Percentiles rank a stretch among this genome's conserved stretches.
These are phyloP conservation scores for Diaporthe destruens DNA, from an alignment of 2,329 filamentous ascomycete species.

Conservation along the genomic window DNA sequence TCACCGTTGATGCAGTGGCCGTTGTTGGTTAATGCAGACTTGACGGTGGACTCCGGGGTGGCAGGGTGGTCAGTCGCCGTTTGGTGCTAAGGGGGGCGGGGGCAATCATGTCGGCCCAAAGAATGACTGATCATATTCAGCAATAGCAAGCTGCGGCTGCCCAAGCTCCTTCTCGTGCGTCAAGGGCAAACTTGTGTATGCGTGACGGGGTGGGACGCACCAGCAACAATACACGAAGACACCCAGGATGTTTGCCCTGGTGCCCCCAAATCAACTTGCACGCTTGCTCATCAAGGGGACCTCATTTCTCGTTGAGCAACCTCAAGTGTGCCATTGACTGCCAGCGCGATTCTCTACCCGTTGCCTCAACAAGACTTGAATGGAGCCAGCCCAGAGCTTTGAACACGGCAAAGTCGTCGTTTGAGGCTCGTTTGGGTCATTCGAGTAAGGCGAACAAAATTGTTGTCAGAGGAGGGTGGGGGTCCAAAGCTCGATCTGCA, in stretches of 20 bases:
- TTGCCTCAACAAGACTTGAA: slow-evolving; percentile 21
- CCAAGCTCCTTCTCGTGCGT: slow-evolving; percentile 17
- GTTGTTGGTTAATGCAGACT: background rate
- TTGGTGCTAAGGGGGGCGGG: slow-evolving; percentile 9
- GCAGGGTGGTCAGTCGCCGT: slow-evolving; percentile 12
- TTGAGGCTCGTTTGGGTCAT: slow-evolving; percentile 2
- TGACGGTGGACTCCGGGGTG: slow-evolving; percentile 14
- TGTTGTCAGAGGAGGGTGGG: slow-evolving; percentile 1
- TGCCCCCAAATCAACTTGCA: slow-evolving; percentile 3
- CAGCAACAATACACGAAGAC: slow-evolving; percentile 25
- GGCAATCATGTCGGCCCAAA: slow-evolving; percentile 2
- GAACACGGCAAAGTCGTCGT: background rate
- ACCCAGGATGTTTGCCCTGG: slow-evolving; percentile 38
- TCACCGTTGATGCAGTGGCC: background rate
- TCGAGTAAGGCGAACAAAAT: background rate
- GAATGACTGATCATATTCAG: slow-evolving; percentile 13
- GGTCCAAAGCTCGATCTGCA: slow-evolving; percentile 19
- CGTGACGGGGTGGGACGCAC: slow-evolving; percentile 26
- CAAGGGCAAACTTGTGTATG: slow-evolving; percentile 40
- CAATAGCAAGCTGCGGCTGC: slow-evolving; percentile 27
- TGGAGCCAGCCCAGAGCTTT: background rate
- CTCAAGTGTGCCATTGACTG: background rate
- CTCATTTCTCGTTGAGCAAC: slow-evolving; percentile 15
- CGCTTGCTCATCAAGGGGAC: slow-evolving; percentile 1
- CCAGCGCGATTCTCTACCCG: slow-evolving; percentile 1